Evolutionary conservation across 495 filamentous ascomycete genomes (phyloP).

Genomic region (Daldinia vernicosa): DNA sequence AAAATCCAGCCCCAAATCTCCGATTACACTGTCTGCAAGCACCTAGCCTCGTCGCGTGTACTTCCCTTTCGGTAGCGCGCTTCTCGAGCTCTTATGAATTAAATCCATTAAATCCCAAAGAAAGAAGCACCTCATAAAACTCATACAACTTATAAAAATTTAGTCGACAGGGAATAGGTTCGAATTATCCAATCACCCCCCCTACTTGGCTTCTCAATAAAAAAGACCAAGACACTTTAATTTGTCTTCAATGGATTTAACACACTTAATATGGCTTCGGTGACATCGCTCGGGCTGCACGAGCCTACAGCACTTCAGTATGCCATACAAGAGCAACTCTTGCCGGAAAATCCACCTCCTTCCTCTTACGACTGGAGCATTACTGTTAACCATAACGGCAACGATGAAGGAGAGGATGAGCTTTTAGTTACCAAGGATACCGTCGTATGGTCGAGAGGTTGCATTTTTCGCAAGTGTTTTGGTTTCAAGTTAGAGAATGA

Average conservation of each 20-base stretch:
- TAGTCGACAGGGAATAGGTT: neutral
- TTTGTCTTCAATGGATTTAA: slow-evolving; percentile 34
- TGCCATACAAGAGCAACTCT: slow-evolving; percentile 80
- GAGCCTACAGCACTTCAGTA: slow-evolving; percentile 82
- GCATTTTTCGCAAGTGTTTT: slow-evolving; percentile 86
- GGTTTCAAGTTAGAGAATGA: slow-evolving; percentile 88
- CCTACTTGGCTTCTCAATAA: slow-evolving; percentile 7
- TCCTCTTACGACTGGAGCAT: slow-evolving; percentile 79
- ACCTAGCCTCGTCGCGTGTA: slow-evolving; percentile 21
- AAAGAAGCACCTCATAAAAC: neutral
- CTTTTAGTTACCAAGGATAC: slow-evolving; percentile 82
- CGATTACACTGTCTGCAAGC: neutral
- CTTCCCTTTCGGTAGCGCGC: slow-evolving; percentile 1
- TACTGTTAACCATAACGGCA: slow-evolving; percentile 52
- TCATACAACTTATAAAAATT: neutral
- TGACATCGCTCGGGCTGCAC: slow-evolving; percentile 88
- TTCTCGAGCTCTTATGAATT: neutral
- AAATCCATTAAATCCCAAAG: neutral
- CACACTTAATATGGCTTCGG: slow-evolving; percentile 74
- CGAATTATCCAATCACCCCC: neutral
- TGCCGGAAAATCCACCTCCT: slow-evolving; percentile 72
- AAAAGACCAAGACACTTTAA: neutral
- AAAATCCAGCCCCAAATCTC: slow-evolving; percentile 11
- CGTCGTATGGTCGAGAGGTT: slow-evolving; percentile 91
- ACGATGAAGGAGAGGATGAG: slow-evolving; percentile 74